Conservation (phyloP, 306 rosid species). For the Cucurbita maxima region DNA sequence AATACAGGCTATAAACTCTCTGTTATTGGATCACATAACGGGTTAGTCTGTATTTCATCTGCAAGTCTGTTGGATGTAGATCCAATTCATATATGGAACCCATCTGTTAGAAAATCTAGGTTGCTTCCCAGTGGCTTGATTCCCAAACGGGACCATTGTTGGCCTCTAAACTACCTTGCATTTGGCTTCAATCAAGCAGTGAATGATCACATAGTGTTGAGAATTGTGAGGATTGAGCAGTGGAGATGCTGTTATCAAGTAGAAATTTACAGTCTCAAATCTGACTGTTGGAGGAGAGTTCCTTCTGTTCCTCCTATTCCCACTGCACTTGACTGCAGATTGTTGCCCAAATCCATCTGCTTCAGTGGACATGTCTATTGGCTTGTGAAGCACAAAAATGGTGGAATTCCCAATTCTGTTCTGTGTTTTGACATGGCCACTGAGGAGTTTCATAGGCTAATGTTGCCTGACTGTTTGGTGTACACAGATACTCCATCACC, state of each 20-base stretch:
- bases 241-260: neutral
- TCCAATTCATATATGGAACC: slow-evolving; percentile 5
- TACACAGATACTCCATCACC: neutral
- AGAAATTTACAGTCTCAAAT: slow-evolving; percentile 3
- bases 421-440: neutral
- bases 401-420: neutral
- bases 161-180: neutral
- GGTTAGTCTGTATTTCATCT: slow-evolving; percentile 3
- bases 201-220: neutral
- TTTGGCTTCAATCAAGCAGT: neutral
- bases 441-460: neutral
- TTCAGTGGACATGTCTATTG: neutral
- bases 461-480: neutral
- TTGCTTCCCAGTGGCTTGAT: neutral
- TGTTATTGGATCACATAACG: neutral
- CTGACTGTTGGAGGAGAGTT: slow-evolving; percentile 1
- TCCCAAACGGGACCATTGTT: neutral
- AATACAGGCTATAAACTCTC: neutral
- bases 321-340: neutral
- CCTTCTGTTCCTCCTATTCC: neutral
- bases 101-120: neutral
- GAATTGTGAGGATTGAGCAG: slow-evolving; percentile 4
- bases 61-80: neutral
- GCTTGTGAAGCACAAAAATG: slow-evolving; percentile 4
- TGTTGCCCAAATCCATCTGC: slow-evolving; percentile 2